Evolutionary conservation across 768 basidiomycete species (phyloP), one percentile per base, ranked within the genome.

Genomic region (Hysterangium stoloniferum): DNA sequence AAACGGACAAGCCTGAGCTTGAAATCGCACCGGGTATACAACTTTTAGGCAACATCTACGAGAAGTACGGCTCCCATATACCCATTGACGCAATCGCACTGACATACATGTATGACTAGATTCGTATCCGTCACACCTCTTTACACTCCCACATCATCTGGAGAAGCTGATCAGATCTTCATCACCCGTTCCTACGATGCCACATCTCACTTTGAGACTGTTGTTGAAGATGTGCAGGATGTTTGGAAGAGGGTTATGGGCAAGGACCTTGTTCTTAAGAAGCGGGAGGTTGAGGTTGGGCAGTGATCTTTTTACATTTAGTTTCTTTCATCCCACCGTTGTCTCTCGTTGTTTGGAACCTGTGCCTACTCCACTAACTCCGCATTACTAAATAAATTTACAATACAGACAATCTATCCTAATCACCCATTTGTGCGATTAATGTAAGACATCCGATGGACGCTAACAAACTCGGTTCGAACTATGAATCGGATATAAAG

Each of bases 101-200:
- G 19, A 32, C 24, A 12, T 41, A 41, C 41, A 34, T 52, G 45
- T 49, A n/a, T n/a, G n/a, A n/a, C 22, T 57, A 97, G 94, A 66
- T 99, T 98, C 68, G 79, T 98, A 52, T 83, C 84, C 34, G 83
- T 98, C 57, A 80, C 83, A 13, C 82, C 93, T 19, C 66, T 96
- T 41, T 97, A 93, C 72, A 85, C 84, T 24, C 93, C 96, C 6
- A 92, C 93, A 3, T 75, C 86, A 40, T 68, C 78, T 35, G 96
- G 96, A 52, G 63, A 77, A 54, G 68, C 72, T 38, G 94, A 99
- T 72, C 87, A 91, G 64, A 89, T 99, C 64, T 99, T 88, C 74
- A 83, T 99, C 71, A 99, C 96, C 48, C 86, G 86, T 49, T 96
- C 93, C 13, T 99, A 98, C 69, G 96, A 99, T 64, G 95, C 96